A percentile compares a stretch with the other conserved stretches of the same genome.
Evolutionary conservation across 2,329 filamentous ascomycete genomes (phyloP).

Genomic region (Cyphellophora attinorum): DNA sequence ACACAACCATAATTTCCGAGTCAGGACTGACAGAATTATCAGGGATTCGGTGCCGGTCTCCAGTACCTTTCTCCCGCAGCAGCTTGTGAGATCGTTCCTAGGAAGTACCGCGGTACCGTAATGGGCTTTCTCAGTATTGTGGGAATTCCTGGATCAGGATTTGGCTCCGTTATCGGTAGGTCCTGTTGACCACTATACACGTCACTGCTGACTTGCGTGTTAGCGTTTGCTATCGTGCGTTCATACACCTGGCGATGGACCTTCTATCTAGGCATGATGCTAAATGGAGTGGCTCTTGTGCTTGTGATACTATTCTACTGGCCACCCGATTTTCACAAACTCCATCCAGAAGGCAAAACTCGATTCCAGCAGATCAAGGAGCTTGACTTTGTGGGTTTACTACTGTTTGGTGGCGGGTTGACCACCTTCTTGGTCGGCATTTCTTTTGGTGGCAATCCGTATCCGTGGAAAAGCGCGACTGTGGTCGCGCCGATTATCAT

Average conservation of each 20-base stretch:
- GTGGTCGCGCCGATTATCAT: conserved; percentile 6
- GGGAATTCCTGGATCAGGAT: too few species aligned
- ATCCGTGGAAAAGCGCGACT: conserved; percentile 9
- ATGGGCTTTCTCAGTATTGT: too few species aligned
- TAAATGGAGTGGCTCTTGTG: conserved; percentile 5
- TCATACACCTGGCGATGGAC: conserved; percentile 11
- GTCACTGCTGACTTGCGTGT: too few species aligned
- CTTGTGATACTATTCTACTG: conserved; percentile 8
- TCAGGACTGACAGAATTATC: too few species aligned
- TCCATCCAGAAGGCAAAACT: conserved; percentile 10
- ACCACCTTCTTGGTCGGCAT: conserved; percentile 13
- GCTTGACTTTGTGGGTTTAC: conserved; percentile 12
- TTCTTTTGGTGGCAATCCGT: conserved; percentile 11
- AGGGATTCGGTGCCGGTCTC: too few species aligned
- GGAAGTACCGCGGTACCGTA: too few species aligned
- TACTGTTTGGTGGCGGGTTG: conserved; percentile 11
- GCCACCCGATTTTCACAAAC: conserved; percentile 8
- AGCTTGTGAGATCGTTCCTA: too few species aligned
- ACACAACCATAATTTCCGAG: too few species aligned
- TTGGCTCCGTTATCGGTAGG: too few species aligned
- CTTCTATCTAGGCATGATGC: conserved; percentile 6
- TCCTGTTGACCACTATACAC: too few species aligned
- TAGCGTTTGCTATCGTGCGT: too few species aligned
- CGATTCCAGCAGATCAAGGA: conserved; percentile 10
- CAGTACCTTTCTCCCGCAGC: too few species aligned